Evolutionary conservation across 2,329 filamentous ascomycete species (phyloP).

Genomic region (Lasiodiplodia gonubiensis): DNA sequence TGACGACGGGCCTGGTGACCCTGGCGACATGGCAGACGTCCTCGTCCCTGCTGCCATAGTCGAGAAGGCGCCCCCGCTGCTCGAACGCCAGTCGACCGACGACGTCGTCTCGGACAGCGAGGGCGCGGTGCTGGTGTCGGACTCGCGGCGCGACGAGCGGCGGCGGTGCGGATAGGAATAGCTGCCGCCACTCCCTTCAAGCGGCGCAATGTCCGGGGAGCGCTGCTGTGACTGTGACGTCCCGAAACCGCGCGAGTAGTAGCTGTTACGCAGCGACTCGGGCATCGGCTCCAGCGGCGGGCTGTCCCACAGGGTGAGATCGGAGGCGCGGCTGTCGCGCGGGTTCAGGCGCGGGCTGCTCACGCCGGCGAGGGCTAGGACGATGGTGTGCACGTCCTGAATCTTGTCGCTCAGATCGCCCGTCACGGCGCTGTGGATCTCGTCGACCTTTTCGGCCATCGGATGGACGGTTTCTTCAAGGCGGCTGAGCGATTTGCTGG

Average conservation of each 20-base stretch:
- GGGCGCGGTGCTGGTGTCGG: conserved; percentile 20
- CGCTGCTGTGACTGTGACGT: neutral
- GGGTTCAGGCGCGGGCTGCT: conserved; percentile 28
- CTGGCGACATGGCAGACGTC: neutral
- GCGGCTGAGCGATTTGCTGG: conserved; percentile 27
- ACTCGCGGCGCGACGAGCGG: conserved; percentile 6
- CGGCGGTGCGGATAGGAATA: neutral
- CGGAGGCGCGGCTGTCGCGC: conserved; percentile 21
- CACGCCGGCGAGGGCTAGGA: conserved; percentile 35
- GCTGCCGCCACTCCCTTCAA: neutral
- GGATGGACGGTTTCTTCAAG: conserved; percentile 40
- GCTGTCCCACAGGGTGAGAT: conserved; percentile 15
- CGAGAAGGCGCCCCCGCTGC: conserved; percentile 10
- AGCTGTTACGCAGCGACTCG: conserved; percentile 20
- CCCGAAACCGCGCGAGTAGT: neutral
- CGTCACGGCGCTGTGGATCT: conserved; percentile 35
- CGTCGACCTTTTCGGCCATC: conserved; percentile 42
- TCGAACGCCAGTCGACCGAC: conserved; percentile 14
- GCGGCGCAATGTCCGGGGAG: conserved; percentile 6
- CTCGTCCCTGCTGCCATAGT: neutral
- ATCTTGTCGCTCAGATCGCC: conserved; percentile 38
- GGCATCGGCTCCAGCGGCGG: conserved; percentile 20
- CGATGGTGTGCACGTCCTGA: conserved; percentile 40
- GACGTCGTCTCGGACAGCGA: conserved; percentile 20
- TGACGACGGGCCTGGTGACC: neutral